Evolutionary conservation across 345 rosid genomes (phyloP), one percentile per base, ranked within the genome.

Genomic region (Populus tremula): DNA sequence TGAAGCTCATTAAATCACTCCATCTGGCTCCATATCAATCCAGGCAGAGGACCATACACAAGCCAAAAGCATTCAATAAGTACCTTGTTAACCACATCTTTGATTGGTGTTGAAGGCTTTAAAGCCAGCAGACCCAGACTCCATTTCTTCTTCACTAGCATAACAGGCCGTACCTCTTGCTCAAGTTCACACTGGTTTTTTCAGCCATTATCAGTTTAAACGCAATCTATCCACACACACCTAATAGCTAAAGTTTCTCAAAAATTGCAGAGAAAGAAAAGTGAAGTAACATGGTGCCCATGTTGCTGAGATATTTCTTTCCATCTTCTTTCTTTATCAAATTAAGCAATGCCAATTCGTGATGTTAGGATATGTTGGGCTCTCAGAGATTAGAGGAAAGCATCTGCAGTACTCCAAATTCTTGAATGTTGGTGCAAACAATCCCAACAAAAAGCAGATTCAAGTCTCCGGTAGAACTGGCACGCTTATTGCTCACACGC

Each of bases 361-460:
- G 11, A 79, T 85, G 31, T 6, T 81, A 2, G 90, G 87, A 4
- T 76, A 69, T 18, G 35, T 27, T 33, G 89, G 87, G 16, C 71
- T 88, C 72, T 81, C 82, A 20, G 95, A 93, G 84, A 41, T 41
- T 0, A 75, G 56, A 71, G 94, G 92, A 43, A 81, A 80, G 4
- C 85, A 86, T 73, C 11, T 88, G 66, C 83, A 88, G 18, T 90
- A 91, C 82, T 90, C 95, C 17, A 93, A 90, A 69, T 93, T 91
- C 87, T 77, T 69, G 77, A 79, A 77, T 20, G 4, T 31, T 7
- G 17, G 38, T 53, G 13, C 76, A 5, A 39, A 25, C 27, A 71
- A n/a, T 50, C 18, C 16, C 63, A 23, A 0, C 18, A 2, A n/a
- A 33, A 70, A 81, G 23, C 38, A 53, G 41, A 69, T 75, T 65